Evolutionary conservation across 1,284 basidiomycete species (phyloP).

Genomic region (Retiboletus flavoniger): DNA sequence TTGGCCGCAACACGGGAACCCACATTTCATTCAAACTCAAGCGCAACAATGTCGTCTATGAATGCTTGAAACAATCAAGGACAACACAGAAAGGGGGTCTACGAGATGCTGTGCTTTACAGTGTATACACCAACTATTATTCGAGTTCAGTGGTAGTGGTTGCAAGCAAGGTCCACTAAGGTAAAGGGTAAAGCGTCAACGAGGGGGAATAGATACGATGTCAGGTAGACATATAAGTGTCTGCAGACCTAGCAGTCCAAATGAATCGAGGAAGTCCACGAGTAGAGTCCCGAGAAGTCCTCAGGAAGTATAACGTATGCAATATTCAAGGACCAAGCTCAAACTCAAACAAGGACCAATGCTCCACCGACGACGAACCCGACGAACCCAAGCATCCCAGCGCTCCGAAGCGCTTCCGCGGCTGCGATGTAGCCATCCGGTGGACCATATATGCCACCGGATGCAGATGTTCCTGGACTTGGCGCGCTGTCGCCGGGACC

Average conservation of each 20-base stretch:
- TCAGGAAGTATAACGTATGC: constrained; percentile 15
- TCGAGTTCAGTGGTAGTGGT: constrained; percentile 9
- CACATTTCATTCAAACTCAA: neutral
- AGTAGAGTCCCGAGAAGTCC: constrained; percentile 12
- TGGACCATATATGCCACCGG: constrained; percentile 54
- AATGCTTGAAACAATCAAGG: neutral
- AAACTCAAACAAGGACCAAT: constrained; percentile 44
- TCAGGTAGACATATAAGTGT: constrained; percentile 22
- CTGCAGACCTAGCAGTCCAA: constrained; percentile 23
- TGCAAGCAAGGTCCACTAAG: constrained; percentile 24
- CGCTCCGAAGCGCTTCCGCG: constrained; percentile 44
- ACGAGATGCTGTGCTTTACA: constrained; percentile 27
- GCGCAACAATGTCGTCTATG: neutral
- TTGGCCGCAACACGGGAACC: neutral
- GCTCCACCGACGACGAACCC: constrained; percentile 48
- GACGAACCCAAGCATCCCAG: constrained; percentile 34
- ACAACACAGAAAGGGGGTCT: constrained; percentile 9
- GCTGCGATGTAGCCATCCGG: constrained; percentile 60
- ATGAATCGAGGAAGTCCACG: constrained; percentile 12
- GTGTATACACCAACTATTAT: constrained; percentile 23
- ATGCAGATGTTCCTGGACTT: constrained; percentile 41
- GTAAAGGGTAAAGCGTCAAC: constrained; percentile 27
- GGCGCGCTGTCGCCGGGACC: constrained; percentile 48
- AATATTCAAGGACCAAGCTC: constrained; percentile 6
- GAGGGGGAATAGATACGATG: constrained; percentile 26